Evolutionary conservation across 2,329 filamentous ascomycete genomes (phyloP), one percentile per base, ranked within the genome.

Genomic region (Cladophialophora exuberans): DNA sequence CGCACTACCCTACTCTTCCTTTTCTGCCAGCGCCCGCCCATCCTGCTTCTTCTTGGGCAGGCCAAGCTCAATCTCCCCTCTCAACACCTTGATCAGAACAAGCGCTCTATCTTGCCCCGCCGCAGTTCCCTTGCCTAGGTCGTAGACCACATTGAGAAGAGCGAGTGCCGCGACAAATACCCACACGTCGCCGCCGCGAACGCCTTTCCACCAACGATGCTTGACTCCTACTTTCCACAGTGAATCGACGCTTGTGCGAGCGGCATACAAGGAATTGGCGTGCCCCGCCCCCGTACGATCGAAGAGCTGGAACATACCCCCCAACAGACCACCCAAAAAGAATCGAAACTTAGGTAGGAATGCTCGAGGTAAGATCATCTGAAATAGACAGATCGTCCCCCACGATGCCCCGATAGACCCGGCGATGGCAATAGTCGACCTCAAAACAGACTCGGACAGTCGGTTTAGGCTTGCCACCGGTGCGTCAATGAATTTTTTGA

Each of bases 161-260:
- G 89, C 89, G 73, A 96, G 78, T 43, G 90, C 88, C 15, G 84
- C 72, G 13, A 93, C 87, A 67, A 97, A 92, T 3, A 97, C 76
- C 75, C 87, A 83, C 4, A 97, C 83, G 72, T 97, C 93, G 0
- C 91, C 91, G 31, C 89, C 88, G 65, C 81, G 83, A 69, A 94
- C 80, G 9, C 89, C 89, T 61, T 82, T 84, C 90, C 93, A 96
- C 84, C 90, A 90, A 1, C 90, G 83, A 28, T 87, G 79, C 83
- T 97, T 97, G 52, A 88, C 83, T n/a, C 92, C 91, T 0, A 96
- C 90, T 76, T 96, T 96, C 90, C 91, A 97, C 41, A 91, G 72
- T 31, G 84, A 89, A 69, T 96, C 89, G 25, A 96, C 78, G 56
- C 87, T 90, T n/a, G 86, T 76, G 2, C 92, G 81, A 25, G 88